Conservation (phyloP, 2,329 filamentous ascomycete species). For the Colletotrichum ledebouriae region DNA sequence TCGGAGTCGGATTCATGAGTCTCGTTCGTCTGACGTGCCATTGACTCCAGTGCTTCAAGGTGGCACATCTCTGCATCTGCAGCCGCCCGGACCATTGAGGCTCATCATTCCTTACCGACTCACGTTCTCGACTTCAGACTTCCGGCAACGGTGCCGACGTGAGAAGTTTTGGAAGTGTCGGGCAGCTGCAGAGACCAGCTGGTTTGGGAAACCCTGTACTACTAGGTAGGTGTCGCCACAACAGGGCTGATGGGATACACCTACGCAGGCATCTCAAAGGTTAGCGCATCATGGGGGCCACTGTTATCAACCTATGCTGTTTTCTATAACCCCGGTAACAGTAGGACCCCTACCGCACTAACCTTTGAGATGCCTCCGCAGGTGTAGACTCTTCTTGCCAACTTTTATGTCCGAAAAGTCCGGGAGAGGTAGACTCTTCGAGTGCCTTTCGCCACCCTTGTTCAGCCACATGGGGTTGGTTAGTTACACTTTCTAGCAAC, state of each 20-base stretch:
- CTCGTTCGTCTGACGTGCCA: slow-evolving; percentile 34
- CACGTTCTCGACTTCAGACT: slow-evolving; percentile 30
- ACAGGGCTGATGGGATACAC: slow-evolving; percentile 19
- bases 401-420: too few species aligned
- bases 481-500: too few species aligned
- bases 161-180: slow-evolving; percentile 28
- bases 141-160: slow-evolving; percentile 23
- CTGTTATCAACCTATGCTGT: too few species aligned
- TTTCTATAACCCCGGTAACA: too few species aligned
- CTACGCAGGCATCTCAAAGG: too few species aligned
- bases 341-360: too few species aligned
- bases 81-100: slow-evolving; percentile 24
- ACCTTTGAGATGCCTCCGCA: too few species aligned
- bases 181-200: slow-evolving; percentile 22
- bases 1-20: slow-evolving; percentile 23
- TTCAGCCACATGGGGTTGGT: too few species aligned
- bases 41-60: slow-evolving; percentile 9
- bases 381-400: too few species aligned
- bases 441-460: too few species aligned
- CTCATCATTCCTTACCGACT: slow-evolving; percentile 26
- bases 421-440: too few species aligned
- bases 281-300: too few species aligned
- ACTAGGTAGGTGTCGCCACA: neutral
- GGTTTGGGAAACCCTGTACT: slow-evolving; percentile 3
- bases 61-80: slow-evolving; percentile 2